Evolutionary conservation across 169 alveolate species (phyloP), one percentile per base, ranked within the genome.

Genomic region (Neospora caninum): DNA sequence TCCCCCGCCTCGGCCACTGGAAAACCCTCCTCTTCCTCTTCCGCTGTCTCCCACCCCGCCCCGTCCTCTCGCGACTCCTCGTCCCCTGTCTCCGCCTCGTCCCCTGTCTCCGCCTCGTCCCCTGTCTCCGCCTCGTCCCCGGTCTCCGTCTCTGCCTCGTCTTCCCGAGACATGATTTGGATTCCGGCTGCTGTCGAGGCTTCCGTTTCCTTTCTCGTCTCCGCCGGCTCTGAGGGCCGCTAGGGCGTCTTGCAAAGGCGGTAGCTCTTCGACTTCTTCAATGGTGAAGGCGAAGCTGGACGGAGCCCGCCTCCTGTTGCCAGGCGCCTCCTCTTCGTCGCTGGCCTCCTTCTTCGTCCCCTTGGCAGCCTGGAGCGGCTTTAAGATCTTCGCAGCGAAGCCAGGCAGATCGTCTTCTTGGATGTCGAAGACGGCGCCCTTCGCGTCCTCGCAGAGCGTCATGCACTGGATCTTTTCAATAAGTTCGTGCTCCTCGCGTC

Each of bases 341-440:
- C 41, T 4, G 31, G 7, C 67, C 67, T 82, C 89, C 38, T 45
- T 69, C 36, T n/a, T 54, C 13, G 9, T 86, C 36, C 41, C 80
- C 58, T 67, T 88, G 53, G 49, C 38, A 36, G 53, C 84, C 20
- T 20, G n/a, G 58, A 39, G 45, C 0, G 93, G 88, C 53, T 39
- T n/a, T 34, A 89, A 67, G 25, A 92, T 45, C 45, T 38, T n/a
- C 39, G 58, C 88, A 2, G 36, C 43, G 67, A 34, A 92, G 34
- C 43, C 38, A 0, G 39, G 49, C 38, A 53, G 36, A 27, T 34
- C 86, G 0, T 25, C 91, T 0, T 36, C 92, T 10, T 86, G 88
- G 42, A 92, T 45, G 16, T 92, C 94, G 54, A 92, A 92, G 88
- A 92, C 92, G 58, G 92, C 91, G 7, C 94, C 94, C 25, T 36